These are phyloP conservation scores for Vitis cinerea DNA, from an alignment of 164 flowering plant genomes.

Conservation along the genomic window DNA sequence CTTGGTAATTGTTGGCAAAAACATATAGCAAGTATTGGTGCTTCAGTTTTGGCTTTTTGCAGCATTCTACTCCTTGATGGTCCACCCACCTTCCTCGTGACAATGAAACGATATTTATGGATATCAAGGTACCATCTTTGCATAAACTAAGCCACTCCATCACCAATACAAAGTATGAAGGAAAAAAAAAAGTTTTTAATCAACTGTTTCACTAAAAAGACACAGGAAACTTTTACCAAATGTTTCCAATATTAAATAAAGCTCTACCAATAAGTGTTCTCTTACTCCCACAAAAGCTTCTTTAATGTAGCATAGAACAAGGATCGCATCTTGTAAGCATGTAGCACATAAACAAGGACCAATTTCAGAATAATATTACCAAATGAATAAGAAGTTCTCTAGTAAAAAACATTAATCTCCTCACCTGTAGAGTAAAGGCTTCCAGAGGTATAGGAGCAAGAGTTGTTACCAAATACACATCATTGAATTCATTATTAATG, in stretches of 20 bases:
- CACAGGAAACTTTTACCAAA: neutral
- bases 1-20: too few species aligned
- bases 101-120: too few species aligned
- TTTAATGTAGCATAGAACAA: neutral
- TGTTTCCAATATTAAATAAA: neutral
- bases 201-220: neutral
- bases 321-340: neutral
- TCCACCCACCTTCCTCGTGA: too few species aligned
- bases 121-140: too few species aligned
- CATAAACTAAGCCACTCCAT: too few species aligned
- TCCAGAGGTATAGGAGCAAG: slow-evolving; percentile 82
- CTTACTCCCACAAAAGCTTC: neutral
- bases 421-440: slow-evolving; percentile 95
- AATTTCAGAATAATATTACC: neutral
- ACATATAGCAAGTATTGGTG: too few species aligned
- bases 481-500: slow-evolving; percentile 80
- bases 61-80: too few species aligned
- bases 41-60: too few species aligned
- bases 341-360: neutral
- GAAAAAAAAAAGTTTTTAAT: neutral
- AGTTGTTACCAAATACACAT: slow-evolving; percentile 90
- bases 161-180: too few species aligned
- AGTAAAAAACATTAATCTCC: neutral
- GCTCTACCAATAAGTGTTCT: neutral
- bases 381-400: neutral